Conservation (phyloP, 305 asterid species). For the Fraxinus ornus region DNA sequence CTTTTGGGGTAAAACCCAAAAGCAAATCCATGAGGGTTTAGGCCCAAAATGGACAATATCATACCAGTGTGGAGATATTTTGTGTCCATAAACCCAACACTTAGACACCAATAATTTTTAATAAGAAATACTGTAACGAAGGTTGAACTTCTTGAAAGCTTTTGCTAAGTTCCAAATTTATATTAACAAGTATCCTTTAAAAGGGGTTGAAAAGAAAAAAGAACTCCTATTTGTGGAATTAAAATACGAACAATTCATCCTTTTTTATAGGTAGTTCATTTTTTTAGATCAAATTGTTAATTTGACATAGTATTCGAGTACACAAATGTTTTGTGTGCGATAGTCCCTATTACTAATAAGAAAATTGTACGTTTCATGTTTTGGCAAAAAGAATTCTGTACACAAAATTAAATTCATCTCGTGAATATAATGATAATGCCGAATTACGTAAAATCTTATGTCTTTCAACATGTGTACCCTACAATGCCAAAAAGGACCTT, state of each 20-base stretch:
- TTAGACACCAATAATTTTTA: neutral
- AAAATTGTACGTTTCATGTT: neutral
- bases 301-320: neutral
- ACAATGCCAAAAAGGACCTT: constrained; percentile 68
- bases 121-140: neutral
- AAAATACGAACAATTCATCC: neutral
- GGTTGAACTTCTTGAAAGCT: neutral
- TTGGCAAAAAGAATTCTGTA: neutral
- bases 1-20: too few relatives aligned
- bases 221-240: neutral
- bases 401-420: neutral
- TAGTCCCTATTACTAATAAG: neutral
- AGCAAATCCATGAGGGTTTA: too few relatives aligned
- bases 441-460: neutral
- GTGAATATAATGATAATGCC: neutral
- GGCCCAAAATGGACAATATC: too few relatives aligned
- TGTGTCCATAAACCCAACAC: too few relatives aligned
- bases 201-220: neutral
- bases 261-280: neutral
- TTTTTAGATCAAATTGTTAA: neutral
- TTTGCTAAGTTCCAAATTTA: neutral
- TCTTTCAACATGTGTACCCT: constrained; percentile 20
- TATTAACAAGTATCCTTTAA: neutral
- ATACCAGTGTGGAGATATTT: too few relatives aligned
- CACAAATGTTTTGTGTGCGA: neutral